Base-by-base conservation (phyloP, 1,139 yeast species). In the Geotrichum cucujoidarum region DNA sequence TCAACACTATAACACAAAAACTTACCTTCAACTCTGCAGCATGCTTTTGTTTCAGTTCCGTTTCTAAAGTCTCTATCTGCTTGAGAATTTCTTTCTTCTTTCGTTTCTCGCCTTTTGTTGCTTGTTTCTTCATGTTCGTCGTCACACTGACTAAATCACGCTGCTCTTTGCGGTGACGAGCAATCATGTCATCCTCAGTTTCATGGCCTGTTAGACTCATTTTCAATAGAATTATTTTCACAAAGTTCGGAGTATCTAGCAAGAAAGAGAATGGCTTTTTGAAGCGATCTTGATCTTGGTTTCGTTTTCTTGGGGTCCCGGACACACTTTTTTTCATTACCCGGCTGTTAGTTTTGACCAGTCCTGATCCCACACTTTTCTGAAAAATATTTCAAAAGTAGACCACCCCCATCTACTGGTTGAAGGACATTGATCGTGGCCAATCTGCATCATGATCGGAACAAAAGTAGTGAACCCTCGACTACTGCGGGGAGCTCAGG, bases 51-150 rank as follows among this genome's bases (percentile, higher is more conserved):
- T 76, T 76, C 57, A 86, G 61, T 8, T 73, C 77, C 2, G 67
- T 67, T 59, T 85, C 87, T 67, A 87, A 57, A 43, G 74, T 78
- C 40, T 71, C 73, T 55, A 90, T 82, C 58, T 76, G 76, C 49
- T 71, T 71, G 55, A 71, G 57, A 3, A 81, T 77, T 43, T 70
- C 72, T 54, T 69, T 71, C 49, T 73, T 72, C 55, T 74, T 76
- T 63, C 81, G 82, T 58, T 86, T 76, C 40, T 83, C 86, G 50
- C 88, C 81, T 63, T 87, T 87, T 17, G 87, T 80, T 2, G 92
- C 92, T 64, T 83, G 92, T 59, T 87, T 86, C 68, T 83, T 86
- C 73, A 88, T 67, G 1, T 84, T 83, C 0, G 95, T 86, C 24
- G 80, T 72, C 32, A 77, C 75, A 11, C 84, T 81, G 18, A 77